Conservation (phyloP, 192 early-diverging fungal species). For the Podila verticillata region DNA sequence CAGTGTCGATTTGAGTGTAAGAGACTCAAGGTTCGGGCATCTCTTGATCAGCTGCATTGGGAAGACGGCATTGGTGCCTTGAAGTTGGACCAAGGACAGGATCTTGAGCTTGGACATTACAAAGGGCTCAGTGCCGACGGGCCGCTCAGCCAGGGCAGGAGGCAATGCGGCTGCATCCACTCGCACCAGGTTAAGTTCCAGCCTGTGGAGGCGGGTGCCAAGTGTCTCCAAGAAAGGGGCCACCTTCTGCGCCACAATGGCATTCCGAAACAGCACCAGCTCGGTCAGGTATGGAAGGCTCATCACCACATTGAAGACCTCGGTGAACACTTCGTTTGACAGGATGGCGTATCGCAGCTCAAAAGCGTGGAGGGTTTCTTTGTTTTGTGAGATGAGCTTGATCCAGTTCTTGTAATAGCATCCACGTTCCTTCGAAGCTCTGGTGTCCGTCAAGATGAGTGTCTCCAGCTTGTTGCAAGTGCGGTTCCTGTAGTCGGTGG, state of each 20-base stretch:
- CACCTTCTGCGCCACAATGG: conserved; percentile 15
- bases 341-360: conserved; percentile 23
- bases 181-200: conserved; percentile 26
- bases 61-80: conserved; percentile 7
- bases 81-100: conserved; percentile 6
- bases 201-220: conserved; percentile 13
- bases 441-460: conserved; percentile 25
- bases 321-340: conserved; percentile 12
- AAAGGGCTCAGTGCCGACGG: background rate
- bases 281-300: conserved; percentile 6
- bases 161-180: conserved; percentile 9
- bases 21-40: conserved; percentile 29
- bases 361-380: conserved; percentile 2
- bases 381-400: conserved; percentile 15
- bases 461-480: conserved; percentile 20
- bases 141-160: background rate
- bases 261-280: conserved; percentile 15
- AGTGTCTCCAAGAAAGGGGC: conserved; percentile 21
- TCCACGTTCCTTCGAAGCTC: conserved; percentile 19
- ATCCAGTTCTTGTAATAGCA: conserved; percentile 32
- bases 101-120: conserved; percentile 25
- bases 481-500: conserved; percentile 6
- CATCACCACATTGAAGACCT: conserved; percentile 14
- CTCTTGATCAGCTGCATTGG: conserved; percentile 15
- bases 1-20: conserved; percentile 12